These are phyloP conservation scores for Epichloe baconii DNA, from an alignment of 2,329 filamentous ascomycete genomes.

Conservation along the genomic window DNA sequence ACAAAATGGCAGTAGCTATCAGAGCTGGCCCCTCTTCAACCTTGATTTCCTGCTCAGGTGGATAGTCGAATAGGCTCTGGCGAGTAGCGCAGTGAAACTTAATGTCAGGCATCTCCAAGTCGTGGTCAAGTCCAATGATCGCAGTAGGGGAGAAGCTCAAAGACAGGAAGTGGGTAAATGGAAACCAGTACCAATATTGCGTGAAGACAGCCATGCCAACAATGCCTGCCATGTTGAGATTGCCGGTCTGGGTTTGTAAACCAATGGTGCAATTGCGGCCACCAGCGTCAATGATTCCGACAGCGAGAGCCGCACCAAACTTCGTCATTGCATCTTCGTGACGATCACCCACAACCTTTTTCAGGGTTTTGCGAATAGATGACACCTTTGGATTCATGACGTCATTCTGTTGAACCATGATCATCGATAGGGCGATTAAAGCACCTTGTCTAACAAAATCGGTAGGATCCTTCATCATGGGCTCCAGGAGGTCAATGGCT, in stretches of 20 bases:
- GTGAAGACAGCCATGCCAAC: slow-evolving; percentile 97
- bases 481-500: slow-evolving; percentile 90
- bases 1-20: slow-evolving; percentile 89
- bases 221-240: slow-evolving; percentile 96
- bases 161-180: slow-evolving; percentile 92
- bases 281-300: slow-evolving; percentile 96
- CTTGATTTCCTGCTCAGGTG: slow-evolving; percentile 92
- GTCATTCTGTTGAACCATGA: slow-evolving; percentile 98
- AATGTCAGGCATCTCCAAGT: slow-evolving; percentile 85
- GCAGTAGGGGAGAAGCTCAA: slow-evolving; percentile 94
- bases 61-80: slow-evolving; percentile 94
- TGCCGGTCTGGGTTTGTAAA: slow-evolving; percentile 92
- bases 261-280: slow-evolving; percentile 98
- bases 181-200: slow-evolving; percentile 99
- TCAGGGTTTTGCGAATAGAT: slow-evolving; percentile 79
- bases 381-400: slow-evolving; percentile 95
- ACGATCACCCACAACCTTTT: slow-evolving; percentile 86
- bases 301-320: slow-evolving; percentile 83
- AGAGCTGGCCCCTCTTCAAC: slow-evolving; percentile 84
- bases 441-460: slow-evolving; percentile 97
- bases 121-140: slow-evolving; percentile 86
- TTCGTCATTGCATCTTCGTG: slow-evolving; percentile 99
- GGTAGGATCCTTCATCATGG: slow-evolving; percentile 98
- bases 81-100: slow-evolving; percentile 92
- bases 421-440: slow-evolving; percentile 89